Evolutionary conservation across 1,139 yeast species (phyloP), one percentile per base, ranked within the genome.

Genomic region (Candida freyschussii): DNA sequence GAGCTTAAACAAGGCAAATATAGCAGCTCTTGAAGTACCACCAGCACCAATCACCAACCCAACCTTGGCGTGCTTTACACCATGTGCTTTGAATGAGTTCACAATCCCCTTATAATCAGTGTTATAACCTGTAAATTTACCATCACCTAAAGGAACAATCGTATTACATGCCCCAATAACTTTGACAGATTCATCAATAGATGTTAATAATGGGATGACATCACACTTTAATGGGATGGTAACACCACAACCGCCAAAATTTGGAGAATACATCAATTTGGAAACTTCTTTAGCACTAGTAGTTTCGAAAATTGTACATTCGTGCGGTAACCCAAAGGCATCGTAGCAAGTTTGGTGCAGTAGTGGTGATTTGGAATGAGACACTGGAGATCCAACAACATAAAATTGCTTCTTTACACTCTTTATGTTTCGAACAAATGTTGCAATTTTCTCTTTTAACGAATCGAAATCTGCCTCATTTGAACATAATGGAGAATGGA

Each of bases 11-110:
- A 91, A 69, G 1, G 98, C 97, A 57, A 73, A 89, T 16, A 85
- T 76, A 2, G 97, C 98, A 25, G 98, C 96, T 53, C 96, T 74
- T 1, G 96, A 80, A 22, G 99, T 89, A 30, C 99, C 99, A 27
- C 99, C 99, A 18, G 95, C 96, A 30, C 99, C 99, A 46, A 91
- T 67, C 33, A 91, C 81, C 41, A 91, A 65, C 26, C 87, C 93
- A 37, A 69, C 65, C 6, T 55, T 46, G 50, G 63, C n/a, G 44
- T 62, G 60, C 21, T 83, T 75, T 21, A 78, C 78, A 9, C 91
- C 91, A 38, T 69, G 67, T 39, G 69, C 60, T 26, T 63, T 55
- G 48, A 86, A 76, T 1, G 95, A 75, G 44, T 80, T 72, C 29
- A 67, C 69, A 47, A 93, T 83, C 15, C 98, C 99, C 35, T 78